phyloP scores from a whole-genome alignment of 2,329 filamentous ascomycete genomes.

The Penicillium paneum region DNA sequence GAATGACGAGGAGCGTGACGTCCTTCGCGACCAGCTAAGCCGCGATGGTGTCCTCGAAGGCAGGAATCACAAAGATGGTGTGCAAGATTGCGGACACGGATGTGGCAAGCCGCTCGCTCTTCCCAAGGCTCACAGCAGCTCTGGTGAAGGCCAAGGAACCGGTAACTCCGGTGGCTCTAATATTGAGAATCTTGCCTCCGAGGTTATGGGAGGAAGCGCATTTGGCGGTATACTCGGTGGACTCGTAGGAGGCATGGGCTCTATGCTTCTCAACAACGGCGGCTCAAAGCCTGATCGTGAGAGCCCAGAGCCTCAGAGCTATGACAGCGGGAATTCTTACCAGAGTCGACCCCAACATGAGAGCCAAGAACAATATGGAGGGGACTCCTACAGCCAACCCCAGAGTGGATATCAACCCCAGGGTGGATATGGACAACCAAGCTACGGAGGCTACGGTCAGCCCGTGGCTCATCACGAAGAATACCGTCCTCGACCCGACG shows the following conservation, averaged over 20 bases:
- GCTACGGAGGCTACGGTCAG: conserved; percentile 21
- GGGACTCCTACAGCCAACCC: conserved; percentile 8
- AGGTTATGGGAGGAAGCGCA: conserved; percentile 62
- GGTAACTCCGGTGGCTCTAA: conserved; percentile 28
- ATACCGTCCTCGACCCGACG: conserved; percentile 7
- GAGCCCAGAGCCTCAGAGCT: conserved; percentile 8
- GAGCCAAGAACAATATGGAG: conserved; percentile 15
- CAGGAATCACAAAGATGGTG: conserved; percentile 81
- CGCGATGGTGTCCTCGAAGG: conserved; percentile 73
- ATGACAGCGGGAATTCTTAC: conserved; percentile 8
- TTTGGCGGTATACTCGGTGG: conserved; percentile 69
- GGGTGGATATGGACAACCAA: conserved; percentile 14
- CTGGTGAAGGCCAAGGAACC: conserved; percentile 17
- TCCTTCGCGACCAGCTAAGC: conserved; percentile 71
- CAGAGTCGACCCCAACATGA: conserved; percentile 6
- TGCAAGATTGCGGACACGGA: conserved; percentile 79
- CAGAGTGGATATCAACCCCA: conserved; percentile 7
- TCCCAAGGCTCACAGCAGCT: conserved; percentile 53
- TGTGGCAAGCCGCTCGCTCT: conserved; percentile 77
- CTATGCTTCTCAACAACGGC: conserved; percentile 61
- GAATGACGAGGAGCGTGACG: conserved; percentile 59
- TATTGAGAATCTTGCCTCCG: conserved; percentile 54
- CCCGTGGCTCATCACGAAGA: conserved; percentile 9
- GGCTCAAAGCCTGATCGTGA: conserved; percentile 9
- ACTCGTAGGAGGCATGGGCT: conserved; percentile 57